Conservation (phyloP, 2,329 filamentous ascomycete genomes). For the Coniochaeta sp. region DNA sequence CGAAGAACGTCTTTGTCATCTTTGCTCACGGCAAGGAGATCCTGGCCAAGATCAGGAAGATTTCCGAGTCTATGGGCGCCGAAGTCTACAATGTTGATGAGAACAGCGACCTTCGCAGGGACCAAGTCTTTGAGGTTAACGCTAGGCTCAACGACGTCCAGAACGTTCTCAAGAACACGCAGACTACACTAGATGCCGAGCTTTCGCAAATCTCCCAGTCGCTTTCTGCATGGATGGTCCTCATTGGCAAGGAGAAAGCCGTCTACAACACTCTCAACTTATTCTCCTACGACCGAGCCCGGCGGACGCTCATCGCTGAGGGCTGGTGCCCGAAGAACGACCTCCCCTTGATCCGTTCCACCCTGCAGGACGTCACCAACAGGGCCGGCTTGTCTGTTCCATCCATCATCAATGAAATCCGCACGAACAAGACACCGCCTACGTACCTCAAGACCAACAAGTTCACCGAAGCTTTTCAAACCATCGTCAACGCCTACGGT, state of each 20-base stretch:
- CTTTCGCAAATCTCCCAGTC: constrained; percentile 89
- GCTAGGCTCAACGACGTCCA: constrained; percentile 83
- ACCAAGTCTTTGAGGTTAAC: constrained; percentile 97
- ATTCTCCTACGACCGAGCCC: constrained; percentile 92
- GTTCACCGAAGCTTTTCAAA: constrained; percentile 97
- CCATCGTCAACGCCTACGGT: constrained; percentile 97
- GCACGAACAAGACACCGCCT: constrained; percentile 92
- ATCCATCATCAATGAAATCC: constrained; percentile 96
- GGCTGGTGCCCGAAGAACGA: constrained; percentile 95
- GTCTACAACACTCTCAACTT: constrained; percentile 93
- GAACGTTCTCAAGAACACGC: constrained; percentile 90
- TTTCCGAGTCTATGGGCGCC: constrained; percentile 93
- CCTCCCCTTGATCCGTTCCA: constrained; percentile 80
- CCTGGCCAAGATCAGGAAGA: constrained; percentile 97
- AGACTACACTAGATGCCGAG: constrained; percentile 87
- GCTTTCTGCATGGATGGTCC: constrained; percentile 92
- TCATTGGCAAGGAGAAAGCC: constrained; percentile 97
- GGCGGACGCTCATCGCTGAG: constrained; percentile 94
- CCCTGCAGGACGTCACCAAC: constrained; percentile 93
- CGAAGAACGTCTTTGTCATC: constrained; percentile 99
- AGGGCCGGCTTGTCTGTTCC: constrained; percentile 92
- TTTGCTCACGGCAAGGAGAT: constrained; percentile 99
- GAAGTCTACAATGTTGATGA: constrained; percentile 96
- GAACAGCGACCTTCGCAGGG: constrained; percentile 88
- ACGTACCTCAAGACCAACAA: constrained; percentile 98